A percentile compares a stretch with the other conserved stretches of the same genome.
These are phyloP conservation scores for Astrothelium subdiscretum DNA, from an alignment of 495 filamentous ascomycete genomes.

Conservation along the genomic window DNA sequence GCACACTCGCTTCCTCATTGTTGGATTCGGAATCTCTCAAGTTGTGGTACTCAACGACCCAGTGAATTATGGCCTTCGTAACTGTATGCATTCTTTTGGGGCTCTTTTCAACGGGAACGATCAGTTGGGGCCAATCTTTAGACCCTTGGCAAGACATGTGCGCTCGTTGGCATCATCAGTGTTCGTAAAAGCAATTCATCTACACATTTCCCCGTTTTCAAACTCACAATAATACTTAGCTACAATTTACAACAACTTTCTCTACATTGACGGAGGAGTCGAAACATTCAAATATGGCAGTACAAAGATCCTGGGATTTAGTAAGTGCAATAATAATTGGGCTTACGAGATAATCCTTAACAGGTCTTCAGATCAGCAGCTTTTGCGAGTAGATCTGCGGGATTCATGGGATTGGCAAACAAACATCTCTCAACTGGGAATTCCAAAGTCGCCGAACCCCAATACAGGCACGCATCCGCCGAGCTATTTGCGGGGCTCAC, in stretches of 20 bases:
- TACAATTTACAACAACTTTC: background rate
- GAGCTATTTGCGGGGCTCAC: background rate
- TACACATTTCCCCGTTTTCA: background rate
- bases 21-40: too few species aligned
- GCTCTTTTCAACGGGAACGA: background rate
- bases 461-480: background rate
- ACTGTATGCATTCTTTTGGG: background rate
- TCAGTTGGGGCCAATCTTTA: background rate
- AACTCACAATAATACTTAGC: background rate
- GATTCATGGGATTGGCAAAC: background rate
- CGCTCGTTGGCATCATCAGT: background rate
- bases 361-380: background rate
- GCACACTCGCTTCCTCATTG: too few species aligned
- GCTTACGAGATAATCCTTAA: background rate
- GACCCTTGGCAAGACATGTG: background rate
- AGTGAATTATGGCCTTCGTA: background rate
- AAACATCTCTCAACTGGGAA: background rate
- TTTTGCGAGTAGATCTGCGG: background rate
- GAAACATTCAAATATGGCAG: background rate
- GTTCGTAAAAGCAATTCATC: background rate
- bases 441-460: background rate
- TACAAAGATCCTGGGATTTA: background rate
- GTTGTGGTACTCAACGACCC: background rate
- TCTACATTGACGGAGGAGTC: background rate
- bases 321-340: background rate